A percentile compares a stretch with the other conserved stretches of the same genome.
These are phyloP conservation scores for Leccinum subgranulosum DNA, from an alignment of 768 basidiomycete species.

Conservation along the genomic window DNA sequence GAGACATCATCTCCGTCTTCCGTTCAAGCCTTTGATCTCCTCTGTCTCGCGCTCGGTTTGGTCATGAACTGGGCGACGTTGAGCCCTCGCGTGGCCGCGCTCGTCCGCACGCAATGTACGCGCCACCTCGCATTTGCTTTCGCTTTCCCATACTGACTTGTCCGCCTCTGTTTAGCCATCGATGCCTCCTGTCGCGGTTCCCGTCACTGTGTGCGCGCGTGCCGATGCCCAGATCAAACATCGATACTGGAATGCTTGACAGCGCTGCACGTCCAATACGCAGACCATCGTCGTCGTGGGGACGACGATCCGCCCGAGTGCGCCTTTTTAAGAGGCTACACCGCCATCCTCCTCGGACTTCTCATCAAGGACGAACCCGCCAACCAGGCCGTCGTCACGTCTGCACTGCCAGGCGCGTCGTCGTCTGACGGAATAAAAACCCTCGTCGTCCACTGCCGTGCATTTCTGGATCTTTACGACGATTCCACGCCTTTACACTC, in stretches of 20 bases:
- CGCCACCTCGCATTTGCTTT: neutral
- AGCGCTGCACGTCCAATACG: conserved; percentile 45
- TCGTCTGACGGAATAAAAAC: conserved; percentile 27
- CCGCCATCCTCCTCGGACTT: conserved; percentile 69
- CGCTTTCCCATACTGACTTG: neutral
- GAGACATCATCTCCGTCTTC: conserved; percentile 13
- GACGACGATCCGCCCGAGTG: conserved; percentile 33
- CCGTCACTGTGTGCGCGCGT: conserved; percentile 48
- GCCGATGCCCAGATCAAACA: conserved; percentile 46
- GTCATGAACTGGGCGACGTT: conserved; percentile 74
- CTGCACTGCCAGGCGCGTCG: conserved; percentile 35
- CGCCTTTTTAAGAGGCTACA: conserved; percentile 66
- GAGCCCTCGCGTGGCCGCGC: conserved; percentile 44
- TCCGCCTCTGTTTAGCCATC: conserved; percentile 40
- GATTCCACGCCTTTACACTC: conserved; percentile 30
- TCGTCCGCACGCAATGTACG: conserved; percentile 51
- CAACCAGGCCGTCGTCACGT: conserved; percentile 34
- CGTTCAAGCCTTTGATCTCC: conserved; percentile 55
- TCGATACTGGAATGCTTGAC: conserved; percentile 51
- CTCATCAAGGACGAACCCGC: conserved; percentile 34
- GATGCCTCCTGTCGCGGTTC: conserved; percentile 48
- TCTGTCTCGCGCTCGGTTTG: conserved; percentile 73
- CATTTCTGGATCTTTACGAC: conserved; percentile 42
- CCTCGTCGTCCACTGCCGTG: conserved; percentile 35
- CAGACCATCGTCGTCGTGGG: neutral